Conservation (phyloP, 2,329 filamentous ascomycete genomes). For the Mollisia scopiformis region DNA sequence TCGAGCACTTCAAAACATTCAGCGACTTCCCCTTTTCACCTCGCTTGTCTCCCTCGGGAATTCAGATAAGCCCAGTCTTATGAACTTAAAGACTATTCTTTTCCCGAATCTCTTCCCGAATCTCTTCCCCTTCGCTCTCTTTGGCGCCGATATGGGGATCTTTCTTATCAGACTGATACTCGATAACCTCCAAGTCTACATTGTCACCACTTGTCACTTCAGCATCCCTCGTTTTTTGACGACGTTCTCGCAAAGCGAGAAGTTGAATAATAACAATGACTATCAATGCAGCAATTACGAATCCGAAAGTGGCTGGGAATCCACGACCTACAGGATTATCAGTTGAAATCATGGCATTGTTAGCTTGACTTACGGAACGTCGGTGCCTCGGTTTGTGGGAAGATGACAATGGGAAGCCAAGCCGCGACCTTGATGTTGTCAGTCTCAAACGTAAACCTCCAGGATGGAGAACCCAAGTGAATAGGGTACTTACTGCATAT, state of each 20-base stretch:
- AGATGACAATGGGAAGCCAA: slow-evolving; percentile 39
- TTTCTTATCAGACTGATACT: background rate
- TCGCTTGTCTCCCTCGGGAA: background rate
- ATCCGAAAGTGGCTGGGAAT: slow-evolving; percentile 17
- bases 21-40: background rate
- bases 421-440: slow-evolving; percentile 21
- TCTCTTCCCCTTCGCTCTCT: too few relatives aligned
- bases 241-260: background rate
- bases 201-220: background rate
- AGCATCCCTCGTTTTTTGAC: background rate
- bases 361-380: slow-evolving; percentile 30
- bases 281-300: slow-evolving; percentile 18
- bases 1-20: background rate
- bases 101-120: background rate
- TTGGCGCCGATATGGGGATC: background rate
- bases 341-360: background rate
- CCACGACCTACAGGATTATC: slow-evolving; percentile 8
- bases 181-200: background rate
- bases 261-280: slow-evolving; percentile 11
- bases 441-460: background rate
- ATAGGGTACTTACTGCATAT: slow-evolving; percentile 28
- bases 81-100: background rate
- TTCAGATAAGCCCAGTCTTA: background rate
- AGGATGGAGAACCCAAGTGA: background rate
- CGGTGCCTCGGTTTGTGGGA: slow-evolving; percentile 38